A percentile compares a stretch with the other conserved stretches of the same genome.
phyloP scores from a whole-genome alignment of 768 basidiomycete species.

The Macrocybe gigantea region DNA sequence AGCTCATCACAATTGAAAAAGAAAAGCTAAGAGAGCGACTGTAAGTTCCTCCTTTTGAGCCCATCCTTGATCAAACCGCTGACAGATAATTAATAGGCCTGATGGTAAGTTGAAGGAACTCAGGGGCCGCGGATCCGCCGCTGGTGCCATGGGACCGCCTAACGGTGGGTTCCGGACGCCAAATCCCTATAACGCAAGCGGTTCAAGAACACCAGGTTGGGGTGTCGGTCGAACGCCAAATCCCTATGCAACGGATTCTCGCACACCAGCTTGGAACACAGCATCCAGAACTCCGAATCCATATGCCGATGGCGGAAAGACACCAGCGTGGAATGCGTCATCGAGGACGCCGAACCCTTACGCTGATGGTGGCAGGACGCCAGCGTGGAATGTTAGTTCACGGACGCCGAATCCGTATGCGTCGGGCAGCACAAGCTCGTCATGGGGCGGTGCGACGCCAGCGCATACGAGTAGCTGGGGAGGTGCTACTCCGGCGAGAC shows the following conservation, averaged over 20 bases:
- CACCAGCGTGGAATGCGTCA: constrained; percentile 59
- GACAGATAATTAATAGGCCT: constrained; percentile 30
- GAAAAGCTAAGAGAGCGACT: constrained; percentile 65
- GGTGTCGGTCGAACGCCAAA: constrained; percentile 57
- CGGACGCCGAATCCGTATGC: constrained; percentile 71
- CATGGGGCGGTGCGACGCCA: constrained; percentile 26
- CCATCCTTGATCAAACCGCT: constrained; percentile 3
- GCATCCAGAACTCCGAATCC: constrained; percentile 66
- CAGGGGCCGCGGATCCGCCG: constrained; percentile 21
- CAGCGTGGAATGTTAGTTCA: constrained; percentile 58
- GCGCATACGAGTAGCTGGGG: constrained; percentile 31
- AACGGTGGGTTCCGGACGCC: constrained; percentile 20
- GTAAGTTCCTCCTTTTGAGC: constrained; percentile 38
- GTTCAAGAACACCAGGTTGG: constrained; percentile 16
- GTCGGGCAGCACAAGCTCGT: constrained; percentile 36
- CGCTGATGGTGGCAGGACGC: constrained; percentile 57
- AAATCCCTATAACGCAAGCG: constrained; percentile 29
- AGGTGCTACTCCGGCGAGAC: constrained; percentile 39
- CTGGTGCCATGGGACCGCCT: neutral
- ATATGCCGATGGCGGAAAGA: constrained; percentile 55
- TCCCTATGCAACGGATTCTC: constrained; percentile 53
- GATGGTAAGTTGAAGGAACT: constrained; percentile 53
- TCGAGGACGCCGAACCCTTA: constrained; percentile 71
- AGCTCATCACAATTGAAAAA: constrained; percentile 83
- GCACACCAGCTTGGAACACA: constrained; percentile 52